phyloP scores from a whole-genome alignment of 2,329 filamentous ascomycete genomes.

The Verticillium dahliae region DNA sequence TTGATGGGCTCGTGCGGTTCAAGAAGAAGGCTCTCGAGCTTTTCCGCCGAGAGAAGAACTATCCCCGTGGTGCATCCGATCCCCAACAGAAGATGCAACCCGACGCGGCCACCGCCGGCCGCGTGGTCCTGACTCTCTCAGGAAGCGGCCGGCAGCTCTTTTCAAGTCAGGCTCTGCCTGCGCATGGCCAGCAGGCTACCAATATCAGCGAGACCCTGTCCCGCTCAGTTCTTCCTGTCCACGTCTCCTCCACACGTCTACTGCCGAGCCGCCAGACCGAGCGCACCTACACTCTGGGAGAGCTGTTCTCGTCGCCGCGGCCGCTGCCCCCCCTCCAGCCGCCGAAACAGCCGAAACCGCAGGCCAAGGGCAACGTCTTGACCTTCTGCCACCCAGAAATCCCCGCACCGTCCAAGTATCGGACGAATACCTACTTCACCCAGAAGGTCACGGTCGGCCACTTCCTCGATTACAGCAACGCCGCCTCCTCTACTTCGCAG shows the following conservation, averaged over 20 bases:
- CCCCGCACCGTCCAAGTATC: constrained; percentile 47
- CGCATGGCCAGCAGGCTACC: neutral
- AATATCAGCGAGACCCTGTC: constrained; percentile 41
- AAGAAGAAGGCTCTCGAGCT: constrained; percentile 57
- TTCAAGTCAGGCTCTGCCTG: constrained; percentile 61
- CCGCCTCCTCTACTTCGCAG: constrained; percentile 46
- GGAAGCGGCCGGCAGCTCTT: constrained; percentile 77
- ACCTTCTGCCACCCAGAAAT: constrained; percentile 49
- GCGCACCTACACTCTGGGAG: constrained; percentile 60
- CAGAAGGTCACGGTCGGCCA: constrained; percentile 60
- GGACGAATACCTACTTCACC: constrained; percentile 56
- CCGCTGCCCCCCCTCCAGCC: constrained; percentile 60
- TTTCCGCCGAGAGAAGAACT: constrained; percentile 53
- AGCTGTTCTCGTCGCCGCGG: constrained; percentile 64
- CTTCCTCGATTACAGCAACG: constrained; percentile 65
- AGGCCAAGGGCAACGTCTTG: constrained; percentile 54
- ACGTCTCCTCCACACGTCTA: constrained; percentile 64
- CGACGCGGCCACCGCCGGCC: constrained; percentile 24
- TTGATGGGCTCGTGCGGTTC: constrained; percentile 46
- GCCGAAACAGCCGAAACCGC: constrained; percentile 64
- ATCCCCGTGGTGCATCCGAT: constrained; percentile 32
- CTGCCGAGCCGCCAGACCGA: constrained; percentile 35
- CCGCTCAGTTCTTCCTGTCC: constrained; percentile 65
- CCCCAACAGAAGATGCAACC: constrained; percentile 26
- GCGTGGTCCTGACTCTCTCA: constrained; percentile 66